Evolutionary conservation across 306 rosid species (phyloP), one percentile per base, ranked within the genome.

Genomic region (Calophaca sinica): DNA sequence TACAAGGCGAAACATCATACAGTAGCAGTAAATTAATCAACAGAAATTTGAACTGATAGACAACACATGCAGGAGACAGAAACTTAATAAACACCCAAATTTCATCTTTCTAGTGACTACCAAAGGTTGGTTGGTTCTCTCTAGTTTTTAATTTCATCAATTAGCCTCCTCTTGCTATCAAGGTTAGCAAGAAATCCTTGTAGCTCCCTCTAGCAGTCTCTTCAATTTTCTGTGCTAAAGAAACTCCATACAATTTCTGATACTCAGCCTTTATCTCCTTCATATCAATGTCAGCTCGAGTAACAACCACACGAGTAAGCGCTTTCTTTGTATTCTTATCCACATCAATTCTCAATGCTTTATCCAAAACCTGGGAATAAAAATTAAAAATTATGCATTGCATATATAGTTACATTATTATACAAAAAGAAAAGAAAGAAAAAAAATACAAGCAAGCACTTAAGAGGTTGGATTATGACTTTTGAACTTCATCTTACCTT

Each of bases 181-280:
- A 85, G 44, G 86, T 81, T 32, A 92, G 84, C 85, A 92, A 85
- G 86, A 94, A 86, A 87, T 92, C 99, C 85, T 90, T 92, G 33
- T 85, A 94, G 79, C 79, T 92, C 41, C 99, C 99, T 68, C 80
- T 84, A 33, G 96, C 83, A 5, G 73, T 67, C 39, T 83, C 87
- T 75, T 85, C 96, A 70, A 94, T 84, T 81, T 85, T 88, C 33
- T 85, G 82, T 3, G 82, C 7, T 44, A 92, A 75, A 36, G 93
- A 59, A 84, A 68, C 86, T 72, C 96, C 96, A 83, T 64, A 84
- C 0, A 36, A 51, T 9, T 52, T 75, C 12, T 90, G 59, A 80
- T 77, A 92, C 78, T 92, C 90, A 9, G 74, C 78, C 65, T 78
- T 84, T 72, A 94, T 90, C 52, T 78, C 86, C 77, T 86, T 90